Base-by-base conservation (phyloP, 345 rosid genomes). In the Salix purpurea region DNA sequence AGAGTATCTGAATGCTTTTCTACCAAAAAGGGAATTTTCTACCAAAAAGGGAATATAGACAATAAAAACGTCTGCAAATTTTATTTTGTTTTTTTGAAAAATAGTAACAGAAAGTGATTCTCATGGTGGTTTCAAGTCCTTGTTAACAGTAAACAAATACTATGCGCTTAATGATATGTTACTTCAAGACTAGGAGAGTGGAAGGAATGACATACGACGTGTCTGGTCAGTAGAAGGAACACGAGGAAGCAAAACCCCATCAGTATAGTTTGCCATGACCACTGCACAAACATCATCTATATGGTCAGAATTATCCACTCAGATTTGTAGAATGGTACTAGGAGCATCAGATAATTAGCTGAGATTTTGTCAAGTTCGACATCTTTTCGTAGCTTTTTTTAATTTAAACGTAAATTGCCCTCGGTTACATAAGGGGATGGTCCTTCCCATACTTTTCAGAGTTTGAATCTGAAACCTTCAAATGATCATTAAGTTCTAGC, bases 231-330 rank as follows among this genome's bases (percentile, higher is more conserved):
- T 34, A 96, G 81, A 69, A 96, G 91, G 80, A 90, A 72, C 81
- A 83, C 86, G 14, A 96, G 89, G 88, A 96, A 96, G 86, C 90
- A 87, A 56, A 86, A 74, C 6, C 98, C 99, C 98, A 93, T 91
- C 64, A 96, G 79, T 74, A 91, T 86, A 48, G 98, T 93, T 81
- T 96, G 93, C 99, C 99, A 96, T 72, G 98, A 91, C 96, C 98
- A 93, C 99, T 96, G 90, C 89, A 81, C 6, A 32, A 65, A 74
- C 34, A 2, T 19, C 40, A 76, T 42, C 50, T 46, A 66, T 42
- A 26, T 32, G 12, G n/a, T 56, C 50, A 66, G 10, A 70, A 66
- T 21, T 36, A 46, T 23, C 36, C 19, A n/a, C n/a, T 40, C 13
- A 7, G 4, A 0, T n/a, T 26, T 13, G 52, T 26, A 14, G 48